Evolutionary conservation across 2,329 filamentous ascomycete species (phyloP), one percentile per base, ranked within the genome.

Genomic region (Fonsecaea erecta): DNA sequence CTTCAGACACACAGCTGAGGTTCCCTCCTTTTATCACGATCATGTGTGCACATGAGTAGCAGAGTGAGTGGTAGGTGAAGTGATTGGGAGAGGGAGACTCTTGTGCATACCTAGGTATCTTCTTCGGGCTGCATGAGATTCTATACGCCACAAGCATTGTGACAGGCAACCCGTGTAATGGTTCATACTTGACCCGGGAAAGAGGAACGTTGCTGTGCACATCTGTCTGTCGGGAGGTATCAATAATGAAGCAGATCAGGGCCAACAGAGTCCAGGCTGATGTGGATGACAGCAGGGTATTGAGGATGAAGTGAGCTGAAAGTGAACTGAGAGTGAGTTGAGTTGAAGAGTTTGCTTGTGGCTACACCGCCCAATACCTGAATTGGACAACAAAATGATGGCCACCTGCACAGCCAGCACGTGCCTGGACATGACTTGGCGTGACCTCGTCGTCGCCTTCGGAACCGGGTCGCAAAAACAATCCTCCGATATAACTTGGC

Each of bases 401-500:
- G 43, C 21, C 21, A 46, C 14, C 1, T 26, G 11, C 8, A 5
- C 18, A 24, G 18, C 18, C 18, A 48, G 7, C 43, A 48, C 43
- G 43, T 48, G 43, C 43, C 43, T 48, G 43, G 7, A 14, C n/a
- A 12, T 48, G 43, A 24, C 18, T 12, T 48, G 43, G 9, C 2
- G 11, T 24, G 18, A 16, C 11, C 43, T 48, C 18, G 43, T 24
- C 9, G 12, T 34, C 18, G 16, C 32, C 12, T 35, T 52, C 18
- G 30, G 43, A 52, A 9, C 6, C 43, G 43, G 28, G 21, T 35
- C 46, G 57, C 57, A 37, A 26, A 40, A 60, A 24, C 34, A 30
- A 35, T 60, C 30, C 14, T 60, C 57, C 56, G 56, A n/a, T n/a
- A 12, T 21, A 18, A 51, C 57, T 60, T 60, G 57, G 57, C 56